These are phyloP conservation scores for Phytophthora kernoviae DNA, from an alignment of 352 stramenopile species.

Conservation along the genomic window DNA sequence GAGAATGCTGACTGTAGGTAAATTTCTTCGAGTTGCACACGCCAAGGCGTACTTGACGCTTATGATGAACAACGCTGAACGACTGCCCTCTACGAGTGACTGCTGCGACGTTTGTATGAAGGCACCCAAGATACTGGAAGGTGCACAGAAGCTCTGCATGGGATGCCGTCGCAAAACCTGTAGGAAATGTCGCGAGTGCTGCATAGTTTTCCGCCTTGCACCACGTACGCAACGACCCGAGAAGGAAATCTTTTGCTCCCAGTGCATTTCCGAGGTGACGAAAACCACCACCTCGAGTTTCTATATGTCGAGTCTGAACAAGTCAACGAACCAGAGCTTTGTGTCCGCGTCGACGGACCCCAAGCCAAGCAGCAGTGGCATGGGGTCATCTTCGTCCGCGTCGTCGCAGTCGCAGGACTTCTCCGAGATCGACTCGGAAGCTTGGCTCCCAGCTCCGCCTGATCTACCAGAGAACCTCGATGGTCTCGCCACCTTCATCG, in stretches of 20 bases:
- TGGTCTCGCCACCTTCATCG: slow-evolving; percentile 30
- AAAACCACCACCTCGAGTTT: slow-evolving; percentile 30
- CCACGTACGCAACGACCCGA: slow-evolving; percentile 46
- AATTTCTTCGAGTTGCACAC: slow-evolving; percentile 47
- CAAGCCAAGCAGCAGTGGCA: slow-evolving; percentile 16
- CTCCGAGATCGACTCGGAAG: slow-evolving; percentile 26
- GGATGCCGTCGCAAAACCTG: slow-evolving; percentile 67
- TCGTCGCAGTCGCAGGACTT: slow-evolving; percentile 30
- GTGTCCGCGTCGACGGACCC: slow-evolving; percentile 22
- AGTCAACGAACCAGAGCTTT: slow-evolving; percentile 18
- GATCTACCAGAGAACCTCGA: slow-evolving; percentile 33
- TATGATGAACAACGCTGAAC: slow-evolving; percentile 40
- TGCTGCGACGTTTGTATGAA: slow-evolving; percentile 65
- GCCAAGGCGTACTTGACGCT: slow-evolving; percentile 63
- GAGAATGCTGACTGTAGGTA: slow-evolving; percentile 45
- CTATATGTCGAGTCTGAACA: slow-evolving; percentile 33
- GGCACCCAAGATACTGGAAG: slow-evolving; percentile 38
- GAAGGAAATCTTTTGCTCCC: slow-evolving; percentile 56
- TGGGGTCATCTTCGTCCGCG: slow-evolving; percentile 22
- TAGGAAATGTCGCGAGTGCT: slow-evolving; percentile 48
- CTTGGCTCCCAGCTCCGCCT: slow-evolving; percentile 18
- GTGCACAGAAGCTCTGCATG: slow-evolving; percentile 46
- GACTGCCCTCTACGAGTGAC: slow-evolving; percentile 31
- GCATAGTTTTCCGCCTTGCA: slow-evolving; percentile 55
- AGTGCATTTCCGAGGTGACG: slow-evolving; percentile 53